Evolutionary conservation across 108 stramenopile genomes (phyloP), one percentile per base, ranked within the genome.

Genomic region (Asterionellopsis glacialis): DNA sequence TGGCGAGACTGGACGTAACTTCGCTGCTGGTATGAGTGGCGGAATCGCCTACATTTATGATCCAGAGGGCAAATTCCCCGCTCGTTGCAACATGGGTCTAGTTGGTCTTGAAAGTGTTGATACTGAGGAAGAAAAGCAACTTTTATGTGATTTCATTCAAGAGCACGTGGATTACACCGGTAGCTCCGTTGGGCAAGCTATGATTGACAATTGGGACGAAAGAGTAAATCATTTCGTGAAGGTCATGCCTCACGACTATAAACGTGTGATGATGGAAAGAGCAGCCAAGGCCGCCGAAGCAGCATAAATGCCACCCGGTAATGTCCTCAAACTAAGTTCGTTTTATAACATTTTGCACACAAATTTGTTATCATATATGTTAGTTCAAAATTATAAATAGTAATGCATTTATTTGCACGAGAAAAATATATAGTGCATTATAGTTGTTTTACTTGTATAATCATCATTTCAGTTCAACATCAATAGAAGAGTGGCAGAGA

Each of bases 11-110:
- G 98, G 98, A 47, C 85, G 97, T 54, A 98, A 98, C 85, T 96
- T 97, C 72, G 96, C 92, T 63, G 98, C 98, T 24, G 98, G 98
- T 59, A 99, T 99, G 97, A 94, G 90, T 78, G 97, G 97, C 24
- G 98, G 98, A 26, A 79, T 95, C 64, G 96, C 96, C 1, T 99
- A 95, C 78, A 73, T 98, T 38, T 97, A 95, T 66, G 97, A 99
- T 65, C 96, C 95, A 12, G 74, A 96, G 18, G 78, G 79, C 38
- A 87, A 87, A 59, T 95, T 95, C 84, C 88, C 91, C 52, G 83
- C 70, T 22, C 73, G 95, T 24, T 98, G 95, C 91, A 99, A 98
- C 86, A 94, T 96, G 96, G 96, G 95, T 1, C 83, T 99, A 72
- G 96, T 98, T 25, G 93, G 70, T 9, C 70, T 97, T 15, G 96